phyloP scores from a whole-genome alignment of 2,329 filamentous ascomycete species.

The Leptographium procerum region DNA sequence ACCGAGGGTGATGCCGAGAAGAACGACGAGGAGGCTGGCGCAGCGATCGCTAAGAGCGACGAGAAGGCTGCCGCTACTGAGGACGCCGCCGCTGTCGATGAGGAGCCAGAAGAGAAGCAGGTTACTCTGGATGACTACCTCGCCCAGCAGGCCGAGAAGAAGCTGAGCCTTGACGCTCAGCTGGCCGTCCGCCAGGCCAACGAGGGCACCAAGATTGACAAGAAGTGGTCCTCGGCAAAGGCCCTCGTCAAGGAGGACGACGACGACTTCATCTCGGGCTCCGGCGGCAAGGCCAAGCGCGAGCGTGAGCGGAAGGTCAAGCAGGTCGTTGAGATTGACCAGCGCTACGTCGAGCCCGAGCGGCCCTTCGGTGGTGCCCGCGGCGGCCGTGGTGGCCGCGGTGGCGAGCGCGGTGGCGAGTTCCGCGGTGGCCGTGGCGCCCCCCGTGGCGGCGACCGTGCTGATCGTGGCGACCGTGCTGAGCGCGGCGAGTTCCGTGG shows the following conservation, averaged over 20 bases:
- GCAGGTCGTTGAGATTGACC: conserved; percentile 78
- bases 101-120: conserved; percentile 71
- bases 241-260: conserved; percentile 52
- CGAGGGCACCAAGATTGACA: conserved; percentile 76
- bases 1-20: conserved; percentile 72
- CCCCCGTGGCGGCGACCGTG: conserved; percentile 29
- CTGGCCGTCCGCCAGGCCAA: conserved; percentile 79
- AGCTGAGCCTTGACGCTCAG: conserved; percentile 51
- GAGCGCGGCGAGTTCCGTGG: conserved; percentile 21
- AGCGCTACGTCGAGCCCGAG: conserved; percentile 64
- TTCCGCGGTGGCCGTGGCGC: conserved; percentile 23
- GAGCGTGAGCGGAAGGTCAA: conserved; percentile 89
- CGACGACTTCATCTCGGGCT: conserved; percentile 66
- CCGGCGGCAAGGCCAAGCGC: conserved; percentile 67
- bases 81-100: conserved; percentile 43
- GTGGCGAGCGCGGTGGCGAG: conserved; percentile 28
- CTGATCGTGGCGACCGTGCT: conserved; percentile 30
- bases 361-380: conserved; percentile 40
- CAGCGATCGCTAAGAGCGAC: conserved; percentile 77
- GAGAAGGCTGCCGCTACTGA: conserved; percentile 73
- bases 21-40: conserved; percentile 84
- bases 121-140: conserved; percentile 87
- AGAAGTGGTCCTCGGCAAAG: conserved; percentile 89
- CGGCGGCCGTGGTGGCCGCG: conserved; percentile 28
- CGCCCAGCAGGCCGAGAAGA: conserved; percentile 61